Evolutionary conservation across 169 alveolate genomes (phyloP), one percentile per base, ranked within the genome.

Genomic region (Besnoitia besnoiti): DNA sequence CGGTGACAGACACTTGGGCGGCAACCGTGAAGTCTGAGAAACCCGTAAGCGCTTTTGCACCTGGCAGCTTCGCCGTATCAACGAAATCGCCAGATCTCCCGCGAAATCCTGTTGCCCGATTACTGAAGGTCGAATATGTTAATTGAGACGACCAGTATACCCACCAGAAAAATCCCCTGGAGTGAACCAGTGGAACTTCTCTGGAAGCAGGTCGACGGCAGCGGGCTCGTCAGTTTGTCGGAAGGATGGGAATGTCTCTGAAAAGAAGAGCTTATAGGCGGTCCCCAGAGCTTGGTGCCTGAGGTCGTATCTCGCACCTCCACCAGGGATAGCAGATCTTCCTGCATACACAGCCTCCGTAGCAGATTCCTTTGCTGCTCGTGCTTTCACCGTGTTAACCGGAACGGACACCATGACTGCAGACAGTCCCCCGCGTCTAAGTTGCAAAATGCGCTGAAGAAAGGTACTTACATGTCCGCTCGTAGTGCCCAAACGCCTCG

Each of bases 51-150:
- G 89, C 89, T 39, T 88, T 91, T 8, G 96, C 96, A 19, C 95
- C 95, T 33, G 96, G 96, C 55, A 94, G 47, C 49, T 90, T 90
- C 4, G 90, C 88, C 61, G 94, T 89, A n/a, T 95, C 96, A 35
- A 95, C 95, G 85, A 37, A 95, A 61, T 95, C 97, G 84, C 91
- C 93, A 40, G 91, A 40, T 24, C 94, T 91, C 5, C 96, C 96
- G 61, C 96, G 85, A 67, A 95, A 95, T 0, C 96, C 96, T 88
- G 87, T 77, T 46, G n/a, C 50, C 61, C 30, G 3, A 27, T 40
- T 33, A 35, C 21, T n/a, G 12, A 37, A 44, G 16, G 44, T 33
- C 21, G 10, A 37, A 19, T 67, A n/a, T 33, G 44, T 3, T 27
- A 67, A 0, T 39, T n/a, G 27, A 37, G 40, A 67, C 24, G 24